Percentiles rank a stretch among this genome's conserved stretches.
These are phyloP conservation scores for Cadophora malorum DNA, from an alignment of 2,329 filamentous ascomycete genomes.

Conservation along the genomic window DNA sequence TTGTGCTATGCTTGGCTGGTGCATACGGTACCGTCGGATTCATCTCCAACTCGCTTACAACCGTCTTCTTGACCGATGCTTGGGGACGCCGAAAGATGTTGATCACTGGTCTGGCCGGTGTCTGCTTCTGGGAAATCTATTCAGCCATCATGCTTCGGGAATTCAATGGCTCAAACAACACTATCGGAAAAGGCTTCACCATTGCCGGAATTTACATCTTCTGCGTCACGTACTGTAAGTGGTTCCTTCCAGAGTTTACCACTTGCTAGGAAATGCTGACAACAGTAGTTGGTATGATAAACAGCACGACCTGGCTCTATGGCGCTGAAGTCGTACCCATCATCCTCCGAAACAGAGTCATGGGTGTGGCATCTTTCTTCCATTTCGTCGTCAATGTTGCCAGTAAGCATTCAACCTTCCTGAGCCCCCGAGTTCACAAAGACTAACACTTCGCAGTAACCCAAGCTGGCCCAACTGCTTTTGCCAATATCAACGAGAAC, in stretches of 20 bases:
- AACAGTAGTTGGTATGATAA: constrained; percentile 51
- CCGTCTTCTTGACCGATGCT: constrained; percentile 59
- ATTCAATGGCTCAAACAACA: constrained; percentile 61
- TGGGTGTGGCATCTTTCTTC: constrained; percentile 59
- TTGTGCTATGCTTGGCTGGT: constrained; percentile 59
- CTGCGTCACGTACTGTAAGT: constrained; percentile 57
- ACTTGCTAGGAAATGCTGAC: no score
- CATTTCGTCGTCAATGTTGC: constrained; percentile 63
- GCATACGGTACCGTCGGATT: constrained; percentile 62
- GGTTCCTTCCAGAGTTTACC: neutral
- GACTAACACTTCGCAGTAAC: constrained; percentile 47
- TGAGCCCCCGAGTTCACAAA: neutral
- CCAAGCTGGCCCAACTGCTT: constrained; percentile 61
- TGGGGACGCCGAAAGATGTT: constrained; percentile 67
- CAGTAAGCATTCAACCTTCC: constrained; percentile 39
- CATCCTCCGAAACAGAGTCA: constrained; percentile 58
- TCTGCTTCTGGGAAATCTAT: constrained; percentile 63
- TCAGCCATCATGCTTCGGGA: constrained; percentile 62
- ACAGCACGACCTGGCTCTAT: constrained; percentile 61
- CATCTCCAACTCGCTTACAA: constrained; percentile 57
- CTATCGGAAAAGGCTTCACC: constrained; percentile 63
- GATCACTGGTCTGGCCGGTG: constrained; percentile 56
- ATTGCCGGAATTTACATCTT: constrained; percentile 66
- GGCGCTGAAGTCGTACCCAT: constrained; percentile 62
- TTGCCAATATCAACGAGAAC: constrained; percentile 61